Evolutionary conservation across 371 early-diverging fungal genomes (phyloP), one percentile per base, ranked within the genome.

Genomic region (Mucor mucedo): DNA sequence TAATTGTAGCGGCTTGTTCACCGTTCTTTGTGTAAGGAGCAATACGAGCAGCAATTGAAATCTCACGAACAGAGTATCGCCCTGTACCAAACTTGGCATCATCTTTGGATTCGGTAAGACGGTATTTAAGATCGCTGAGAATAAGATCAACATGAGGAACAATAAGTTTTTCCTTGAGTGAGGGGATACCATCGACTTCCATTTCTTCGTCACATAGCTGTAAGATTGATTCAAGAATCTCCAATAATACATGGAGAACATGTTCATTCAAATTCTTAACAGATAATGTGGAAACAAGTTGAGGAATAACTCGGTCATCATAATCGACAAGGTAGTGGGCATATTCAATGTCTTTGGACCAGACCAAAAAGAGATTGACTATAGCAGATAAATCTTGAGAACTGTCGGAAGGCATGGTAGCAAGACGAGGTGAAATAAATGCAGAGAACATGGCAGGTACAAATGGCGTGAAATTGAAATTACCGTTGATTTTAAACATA

Each of bases 331-430:
- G 79, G 70, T 82, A 95, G 2, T 68, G 10, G 0, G 87, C 76
- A 73, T 93, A 93, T 4, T 78, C 68, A 14, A 68, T 66, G 45
- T 86, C 77, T 39, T 79, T 76, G 2, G 95, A 76, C 97, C 97
- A 97, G 3, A 87, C 73, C 4, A 73, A 71, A 52, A 98, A 85
- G 45, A 98, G 72, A 48, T 87, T 86, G 73, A 95, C 71, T 7
- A 96, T 71, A 0, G 92, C 84, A 1, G 93, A 90, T 2, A 94
- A 83, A 44, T 89, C 85, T 69, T 97, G 96, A 1, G 95, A 89
- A 67, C 91, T 92, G 65, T 98, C 98, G 7, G 72, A 68, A 16
- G 84, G 84, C 30, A 98, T 72, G 6, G 75, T 84, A 21, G 80
- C 73, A n/a, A 98, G 62, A 28, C 94, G 88, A 14, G 89, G 81